Evolutionary conservation across 805 yeast genomes (phyloP), one percentile per base, ranked within the genome.

Genomic region (Tetrapisispora pingtungensis): DNA sequence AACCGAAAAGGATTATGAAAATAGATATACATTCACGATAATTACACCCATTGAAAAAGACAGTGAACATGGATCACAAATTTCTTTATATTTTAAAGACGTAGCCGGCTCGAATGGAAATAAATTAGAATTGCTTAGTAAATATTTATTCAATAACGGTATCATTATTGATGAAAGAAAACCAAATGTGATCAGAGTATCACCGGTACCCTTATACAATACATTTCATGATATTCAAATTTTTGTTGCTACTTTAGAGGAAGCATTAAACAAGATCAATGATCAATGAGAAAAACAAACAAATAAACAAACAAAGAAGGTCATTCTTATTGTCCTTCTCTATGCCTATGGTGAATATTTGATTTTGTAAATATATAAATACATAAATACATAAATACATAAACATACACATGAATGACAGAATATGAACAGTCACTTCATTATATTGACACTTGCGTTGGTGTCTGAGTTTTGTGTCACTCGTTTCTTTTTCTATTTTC

Each of bases 111-210:
- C 75, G 34, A 62, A 35, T 10, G 30, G 10, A 28, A 30, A 75
- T 1, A 87, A 88, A 96, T 80, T 75, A 44, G 55, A 59, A 19
- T 78, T 86, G 2, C 72, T 74, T 46, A 24, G 18, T 7, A 52
- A 57, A 1, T 66, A 68, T 47, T 58, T 89, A 49, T 67, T 67
- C 30, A 56, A 68, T 10, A 51, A 62, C 5, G 96, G 87, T 3
- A 77, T 86, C 1, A 75, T 89, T 20, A 83, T 86, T 46, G 97
- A 89, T 60, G 96, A 89, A 58, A 73, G 97, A 58, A 72, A 86
- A 57, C 97, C 97, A 1, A 79, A 80, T 58, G 97, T 88, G n/a
- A 78, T 90, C 33, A 69, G 97, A 46, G 58, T 89, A n/a, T 90
- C 95, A 0, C 96, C 97, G 7, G 70, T 75, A 3, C 93, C 96